Evolutionary conservation across 352 stramenopile genomes (phyloP).

Genomic region (Phytophthora cryptogea): DNA sequence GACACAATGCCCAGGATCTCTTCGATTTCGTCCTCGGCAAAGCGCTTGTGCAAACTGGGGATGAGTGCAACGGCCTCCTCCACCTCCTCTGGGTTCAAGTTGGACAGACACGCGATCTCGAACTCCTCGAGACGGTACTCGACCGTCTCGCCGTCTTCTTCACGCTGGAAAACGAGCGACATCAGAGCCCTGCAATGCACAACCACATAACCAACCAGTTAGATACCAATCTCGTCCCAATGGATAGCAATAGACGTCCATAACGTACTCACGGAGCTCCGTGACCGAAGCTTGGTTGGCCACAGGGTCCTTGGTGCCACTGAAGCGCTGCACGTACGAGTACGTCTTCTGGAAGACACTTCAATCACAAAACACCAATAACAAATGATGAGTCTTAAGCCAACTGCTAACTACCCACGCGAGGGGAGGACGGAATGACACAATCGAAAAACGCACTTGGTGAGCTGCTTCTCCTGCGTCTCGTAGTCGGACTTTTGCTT

Average conservation of each 20-base stretch:
- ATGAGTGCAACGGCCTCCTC: conserved; percentile 90
- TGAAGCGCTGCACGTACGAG: conserved; percentile 92
- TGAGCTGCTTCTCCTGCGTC: conserved; percentile 91
- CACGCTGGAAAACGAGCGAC: conserved; percentile 83
- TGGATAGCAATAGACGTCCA: not conserved
- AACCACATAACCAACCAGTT: not conserved
- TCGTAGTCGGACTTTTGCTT: conserved; percentile 92
- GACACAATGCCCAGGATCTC: conserved; percentile 90
- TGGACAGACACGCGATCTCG: conserved; percentile 90
- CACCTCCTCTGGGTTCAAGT: conserved; percentile 89
- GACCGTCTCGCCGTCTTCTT: conserved; percentile 68
- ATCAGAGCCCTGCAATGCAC: conserved; percentile 67
- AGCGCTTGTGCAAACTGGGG: conserved; percentile 87
- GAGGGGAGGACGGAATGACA: conserved; percentile 1
- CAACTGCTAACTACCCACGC: not conserved
- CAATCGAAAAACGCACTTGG: conserved; percentile 44
- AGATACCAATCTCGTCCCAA: not conserved
- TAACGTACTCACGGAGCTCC: conserved; percentile 83
- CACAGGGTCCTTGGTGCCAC: conserved; percentile 91
- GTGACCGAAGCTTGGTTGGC: conserved; percentile 90
- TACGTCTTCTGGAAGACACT: conserved; percentile 93
- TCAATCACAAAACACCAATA: not conserved
- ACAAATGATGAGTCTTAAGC: not conserved
- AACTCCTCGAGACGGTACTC: conserved; percentile 89
- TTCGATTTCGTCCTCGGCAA: conserved; percentile 90